A percentile compares a stretch with the other conserved stretches of the same genome.
These are phyloP conservation scores for Diaporthe capsici DNA, from an alignment of 2,329 filamentous ascomycete genomes.

Conservation along the genomic window DNA sequence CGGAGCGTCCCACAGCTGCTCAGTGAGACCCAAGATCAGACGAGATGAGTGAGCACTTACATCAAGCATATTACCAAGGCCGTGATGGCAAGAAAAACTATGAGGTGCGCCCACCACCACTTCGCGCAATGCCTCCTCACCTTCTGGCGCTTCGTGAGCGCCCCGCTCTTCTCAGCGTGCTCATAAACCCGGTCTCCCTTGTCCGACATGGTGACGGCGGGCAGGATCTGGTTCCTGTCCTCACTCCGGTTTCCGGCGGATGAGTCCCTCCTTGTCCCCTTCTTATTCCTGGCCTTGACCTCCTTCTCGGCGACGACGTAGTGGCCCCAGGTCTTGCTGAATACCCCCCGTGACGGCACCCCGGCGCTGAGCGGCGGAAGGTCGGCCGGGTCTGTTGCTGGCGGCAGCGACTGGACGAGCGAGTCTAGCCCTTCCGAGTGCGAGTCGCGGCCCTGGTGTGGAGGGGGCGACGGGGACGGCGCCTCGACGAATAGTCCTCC, in stretches of 20 bases:
- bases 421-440: constrained; percentile 15
- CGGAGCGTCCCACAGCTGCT: neutral
- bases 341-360: constrained; percentile 26
- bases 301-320: constrained; percentile 3
- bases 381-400: constrained; percentile 15
- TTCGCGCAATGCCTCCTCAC: constrained; percentile 62
- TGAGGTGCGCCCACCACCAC: constrained; percentile 74
- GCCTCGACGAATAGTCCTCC: constrained; percentile 28
- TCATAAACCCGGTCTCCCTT: constrained; percentile 29
- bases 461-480: constrained; percentile 3
- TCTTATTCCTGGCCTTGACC: neutral
- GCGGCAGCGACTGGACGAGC: constrained; percentile 9
- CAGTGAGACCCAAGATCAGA: neutral
- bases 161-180: constrained; percentile 13
- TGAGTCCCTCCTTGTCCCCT: constrained; percentile 3
- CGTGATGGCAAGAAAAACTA: constrained; percentile 63
- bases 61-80: constrained; percentile 71
- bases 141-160: constrained; percentile 46
- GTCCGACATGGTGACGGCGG: constrained; percentile 38
- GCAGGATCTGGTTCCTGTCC: neutral
- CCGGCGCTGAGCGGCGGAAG: constrained; percentile 5
- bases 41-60: constrained; percentile 62
- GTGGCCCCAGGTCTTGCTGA: constrained; percentile 13
- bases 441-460: neutral
- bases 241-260: neutral